These are phyloP conservation scores for Coemansia sp. DNA, from an alignment of 192 early-diverging fungal species.

Conservation along the genomic window DNA sequence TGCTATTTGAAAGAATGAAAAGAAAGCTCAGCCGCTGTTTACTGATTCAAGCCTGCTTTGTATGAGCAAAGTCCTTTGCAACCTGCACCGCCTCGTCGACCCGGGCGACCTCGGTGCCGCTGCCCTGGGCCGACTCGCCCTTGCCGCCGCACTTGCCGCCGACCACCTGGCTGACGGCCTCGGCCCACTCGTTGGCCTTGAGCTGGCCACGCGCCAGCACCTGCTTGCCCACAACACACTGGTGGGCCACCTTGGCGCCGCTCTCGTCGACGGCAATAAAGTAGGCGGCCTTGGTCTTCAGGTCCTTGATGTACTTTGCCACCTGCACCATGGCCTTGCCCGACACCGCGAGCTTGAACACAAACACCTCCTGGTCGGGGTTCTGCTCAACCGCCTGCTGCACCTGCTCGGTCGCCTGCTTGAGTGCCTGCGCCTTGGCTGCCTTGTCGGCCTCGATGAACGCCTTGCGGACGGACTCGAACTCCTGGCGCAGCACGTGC, in stretches of 20 bases:
- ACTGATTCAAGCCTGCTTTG: too few species aligned
- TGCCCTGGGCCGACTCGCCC: slow-evolving; percentile 89
- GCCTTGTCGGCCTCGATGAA: slow-evolving; percentile 89
- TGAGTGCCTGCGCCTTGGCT: slow-evolving; percentile 76
- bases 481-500: slow-evolving; percentile 65
- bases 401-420: slow-evolving; percentile 76
- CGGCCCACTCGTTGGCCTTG: slow-evolving; percentile 90
- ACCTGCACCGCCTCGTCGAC: slow-evolving; percentile 71
- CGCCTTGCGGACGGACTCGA: slow-evolving; percentile 69
- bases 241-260: slow-evolving; percentile 68
- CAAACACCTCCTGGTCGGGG: slow-evolving; percentile 52
- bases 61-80: slow-evolving; percentile 76
- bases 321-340: slow-evolving; percentile 82
- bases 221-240: slow-evolving; percentile 77
- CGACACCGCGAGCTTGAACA: slow-evolving; percentile 62
- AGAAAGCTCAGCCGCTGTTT: too few species aligned
- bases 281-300: slow-evolving; percentile 80
- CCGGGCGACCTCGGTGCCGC: slow-evolving; percentile 62
- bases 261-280: slow-evolving; percentile 72
- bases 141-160: slow-evolving; percentile 95
- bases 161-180: slow-evolving; percentile 72
- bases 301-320: slow-evolving; percentile 71
- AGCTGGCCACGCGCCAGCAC: slow-evolving; percentile 72
- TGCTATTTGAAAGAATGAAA: too few species aligned
- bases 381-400: slow-evolving; percentile 67